Evolutionary conservation across 1,284 basidiomycete species (phyloP), one percentile per base, ranked within the genome.

Genomic region (Clitocybe nebularis): DNA sequence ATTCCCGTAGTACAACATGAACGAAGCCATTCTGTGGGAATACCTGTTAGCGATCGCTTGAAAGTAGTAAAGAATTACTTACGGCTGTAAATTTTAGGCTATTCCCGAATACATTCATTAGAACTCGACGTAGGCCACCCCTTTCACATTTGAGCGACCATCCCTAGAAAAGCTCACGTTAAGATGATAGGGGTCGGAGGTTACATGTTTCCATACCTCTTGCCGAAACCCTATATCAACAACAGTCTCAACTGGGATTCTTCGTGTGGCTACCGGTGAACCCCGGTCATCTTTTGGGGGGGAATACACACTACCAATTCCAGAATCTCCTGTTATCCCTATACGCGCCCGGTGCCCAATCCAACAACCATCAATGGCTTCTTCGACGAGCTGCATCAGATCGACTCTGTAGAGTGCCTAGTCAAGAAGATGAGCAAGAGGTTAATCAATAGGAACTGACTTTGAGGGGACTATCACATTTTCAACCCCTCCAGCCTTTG

Each of bases 71-170:
- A n/a, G n/a, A 25, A 8, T 22, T 40, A 53, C 70, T 19, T 55
- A 87, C 88, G 41, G 78, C 73, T 29, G 92, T 94, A 60, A 95
- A 96, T 65, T 96, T 96, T 51, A 95, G 70, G 55, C 92, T 93
- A 61, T 97, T 97, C 23, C 91, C 92, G 53, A 97, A 92, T 26
- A 98, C 65, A 60, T 98, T 98, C 92, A 97, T 96, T 50, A 97
- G 62, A 9, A 97, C 83, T 28, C 94, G 79, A 20, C 94, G 80
- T 46, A 97, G 84, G 14, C 94, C 94, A 28, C 90, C 93, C 53
- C 88, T 92, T 64, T 98, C 94, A 62, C 90, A 94, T 50, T 82
- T 83, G 24, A 96, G 72, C 11, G 74, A 71, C 94, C 94, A 98
- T 8, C 91, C 91, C 83, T 90, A 51, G 6, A 36, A 25, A 44